Conservation (phyloP, 208 protist species). For the Blastocrithidia nonstop region DNA sequence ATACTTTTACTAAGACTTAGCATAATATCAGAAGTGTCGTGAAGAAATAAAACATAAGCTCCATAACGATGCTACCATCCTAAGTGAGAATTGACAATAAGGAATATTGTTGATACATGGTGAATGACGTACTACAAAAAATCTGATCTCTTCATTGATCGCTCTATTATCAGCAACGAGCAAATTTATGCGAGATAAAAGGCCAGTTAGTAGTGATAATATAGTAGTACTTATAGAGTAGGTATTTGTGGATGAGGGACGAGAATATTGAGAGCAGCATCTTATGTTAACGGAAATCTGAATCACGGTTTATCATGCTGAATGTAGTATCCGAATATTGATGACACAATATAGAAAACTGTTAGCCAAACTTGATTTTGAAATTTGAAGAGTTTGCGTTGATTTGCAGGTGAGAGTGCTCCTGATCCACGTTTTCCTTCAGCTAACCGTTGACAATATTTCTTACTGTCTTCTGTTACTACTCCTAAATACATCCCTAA, state of each 20-base stretch:
- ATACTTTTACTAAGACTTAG: conserved; percentile 32
- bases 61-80: conserved; percentile 51
- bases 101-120: conserved; percentile 35
- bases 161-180: conserved; percentile 31
- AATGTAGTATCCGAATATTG: conserved; percentile 21
- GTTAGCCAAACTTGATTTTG: conserved; percentile 60
- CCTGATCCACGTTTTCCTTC: conserved; percentile 10
- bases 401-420: conserved; percentile 12
- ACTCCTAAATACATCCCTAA: conserved; percentile 44
- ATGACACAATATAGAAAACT: conserved; percentile 34
- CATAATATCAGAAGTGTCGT: conserved; percentile 61
- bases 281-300: conserved; percentile 19
- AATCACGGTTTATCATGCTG: conserved; percentile 45
- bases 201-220: conserved; percentile 53
- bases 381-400: conserved; percentile 40
- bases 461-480: conserved; percentile 17
- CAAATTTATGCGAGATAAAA: conserved; percentile 53
- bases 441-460: conserved; percentile 7
- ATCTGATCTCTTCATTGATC: conserved; percentile 34
- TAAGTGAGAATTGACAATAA: conserved; percentile 40
- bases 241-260: conserved; percentile 43
- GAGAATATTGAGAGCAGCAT: conserved; percentile 14
- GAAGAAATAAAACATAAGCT: conserved; percentile 54
- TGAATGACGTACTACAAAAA: conserved; percentile 53
- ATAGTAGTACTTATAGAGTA: conserved; percentile 14